These are phyloP conservation scores for Alternaria conjuncta DNA, from an alignment of 2,329 filamentous ascomycete species.

Conservation along the genomic window DNA sequence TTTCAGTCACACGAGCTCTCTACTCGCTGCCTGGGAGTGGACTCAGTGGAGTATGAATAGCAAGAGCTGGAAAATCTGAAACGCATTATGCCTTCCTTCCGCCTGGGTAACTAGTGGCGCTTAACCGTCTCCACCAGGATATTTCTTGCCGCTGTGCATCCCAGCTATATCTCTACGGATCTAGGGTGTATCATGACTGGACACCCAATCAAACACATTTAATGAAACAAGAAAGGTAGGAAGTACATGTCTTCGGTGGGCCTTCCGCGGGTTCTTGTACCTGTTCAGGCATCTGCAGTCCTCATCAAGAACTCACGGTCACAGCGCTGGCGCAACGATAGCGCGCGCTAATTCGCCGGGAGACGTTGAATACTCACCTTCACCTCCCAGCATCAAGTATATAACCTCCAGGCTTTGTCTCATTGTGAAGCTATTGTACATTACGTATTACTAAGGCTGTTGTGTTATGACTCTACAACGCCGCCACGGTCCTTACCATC, in stretches of 20 bases:
- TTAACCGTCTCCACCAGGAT: not conserved
- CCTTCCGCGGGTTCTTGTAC: not conserved
- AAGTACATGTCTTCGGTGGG: not conserved
- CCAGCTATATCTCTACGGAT: not conserved
- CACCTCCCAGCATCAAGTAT: slow-evolving; percentile 17
- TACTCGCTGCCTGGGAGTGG: not conserved
- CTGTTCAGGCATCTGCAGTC: not conserved
- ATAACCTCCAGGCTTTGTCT: slow-evolving; percentile 19
- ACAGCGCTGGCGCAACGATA: not conserved
- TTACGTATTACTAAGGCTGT: slow-evolving; percentile 17
- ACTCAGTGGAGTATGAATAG: too few relatives aligned
- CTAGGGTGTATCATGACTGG: not conserved
- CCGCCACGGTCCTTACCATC: not conserved
- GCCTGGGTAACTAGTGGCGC: not conserved
- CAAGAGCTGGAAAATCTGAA: not conserved
- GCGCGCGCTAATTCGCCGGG: slow-evolving; percentile 12
- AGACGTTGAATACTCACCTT: slow-evolving; percentile 22
- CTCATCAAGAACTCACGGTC: not conserved
- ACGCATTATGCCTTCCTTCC: not conserved
- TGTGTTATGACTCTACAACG: slow-evolving; percentile 15
- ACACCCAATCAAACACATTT: not conserved
- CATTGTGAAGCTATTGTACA: slow-evolving; percentile 27
- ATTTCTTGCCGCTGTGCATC: not conserved
- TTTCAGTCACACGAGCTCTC: not conserved
- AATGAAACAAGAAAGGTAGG: not conserved